Evolutionary conservation across 805 yeast genomes (phyloP).

Genomic region (Monosporozyma yasuniensis): DNA sequence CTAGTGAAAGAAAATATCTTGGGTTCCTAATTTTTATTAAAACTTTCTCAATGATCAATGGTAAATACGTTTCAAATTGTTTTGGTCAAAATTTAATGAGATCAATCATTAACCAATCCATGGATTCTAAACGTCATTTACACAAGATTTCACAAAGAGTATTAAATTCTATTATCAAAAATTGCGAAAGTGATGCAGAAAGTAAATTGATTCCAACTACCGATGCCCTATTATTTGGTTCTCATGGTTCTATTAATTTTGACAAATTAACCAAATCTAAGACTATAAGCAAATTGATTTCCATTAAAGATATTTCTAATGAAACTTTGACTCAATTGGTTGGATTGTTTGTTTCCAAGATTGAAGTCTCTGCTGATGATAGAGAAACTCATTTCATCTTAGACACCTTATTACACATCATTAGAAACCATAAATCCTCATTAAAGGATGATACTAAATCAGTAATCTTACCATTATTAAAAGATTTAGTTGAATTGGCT

Average conservation of each 20-base stretch:
- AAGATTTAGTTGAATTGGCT: background rate
- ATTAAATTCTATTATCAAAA: constrained; percentile 36
- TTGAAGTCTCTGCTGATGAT: constrained; percentile 6
- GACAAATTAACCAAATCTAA: constrained; percentile 71
- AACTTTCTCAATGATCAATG: constrained; percentile 31
- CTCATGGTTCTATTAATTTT: constrained; percentile 56
- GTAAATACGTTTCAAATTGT: constrained; percentile 21
- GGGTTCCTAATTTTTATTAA: constrained; percentile 68
- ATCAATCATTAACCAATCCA: constrained; percentile 65
- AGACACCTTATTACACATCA: constrained; percentile 48
- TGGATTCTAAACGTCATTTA: constrained; percentile 55
- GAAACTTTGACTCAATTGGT: constrained; percentile 22
- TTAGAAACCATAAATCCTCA: constrained; percentile 36
- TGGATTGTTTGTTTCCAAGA: constrained; percentile 7
- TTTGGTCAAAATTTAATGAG: constrained; percentile 63
- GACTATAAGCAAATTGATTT: constrained; percentile 41
- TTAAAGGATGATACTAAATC: constrained; percentile 9
- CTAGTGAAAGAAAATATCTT: constrained; percentile 78
- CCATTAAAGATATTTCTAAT: constrained; percentile 8
- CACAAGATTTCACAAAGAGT: constrained; percentile 56
- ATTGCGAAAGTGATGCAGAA: constrained; percentile 31
- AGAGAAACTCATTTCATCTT: constrained; percentile 41
- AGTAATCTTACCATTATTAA: background rate
- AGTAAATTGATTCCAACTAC: constrained; percentile 29
- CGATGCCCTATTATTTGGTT: constrained; percentile 32